phyloP scores from a whole-genome alignment of 2,329 filamentous ascomycete species.

The Diaporthe citri region DNA sequence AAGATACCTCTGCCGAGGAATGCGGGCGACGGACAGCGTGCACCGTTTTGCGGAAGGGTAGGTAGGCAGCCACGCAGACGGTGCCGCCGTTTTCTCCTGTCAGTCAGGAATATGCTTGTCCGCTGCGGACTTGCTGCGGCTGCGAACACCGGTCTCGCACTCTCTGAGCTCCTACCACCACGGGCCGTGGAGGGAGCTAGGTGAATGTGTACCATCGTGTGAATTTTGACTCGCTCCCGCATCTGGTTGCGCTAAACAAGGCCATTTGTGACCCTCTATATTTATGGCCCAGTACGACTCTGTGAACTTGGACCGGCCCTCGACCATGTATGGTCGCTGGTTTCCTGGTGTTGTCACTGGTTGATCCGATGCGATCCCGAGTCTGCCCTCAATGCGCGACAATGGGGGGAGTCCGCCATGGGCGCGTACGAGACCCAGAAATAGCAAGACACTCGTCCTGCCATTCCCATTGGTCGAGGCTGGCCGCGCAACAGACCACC shows the following conservation, averaged over 20 bases:
- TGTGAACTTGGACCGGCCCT: not conserved
- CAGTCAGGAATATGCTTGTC: not conserved
- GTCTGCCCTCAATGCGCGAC: not conserved
- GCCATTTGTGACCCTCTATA: not conserved
- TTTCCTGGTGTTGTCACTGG: not conserved
- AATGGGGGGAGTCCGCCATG: slow-evolving; percentile 10
- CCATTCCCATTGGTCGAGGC: slow-evolving; percentile 6
- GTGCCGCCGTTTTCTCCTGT: not conserved
- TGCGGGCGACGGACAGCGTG: slow-evolving; percentile 9
- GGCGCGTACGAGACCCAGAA: slow-evolving; percentile 16
- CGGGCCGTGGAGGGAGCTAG: slow-evolving; percentile 17
- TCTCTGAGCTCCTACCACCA: slow-evolving; percentile 12
- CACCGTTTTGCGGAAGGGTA: slow-evolving; percentile 23
- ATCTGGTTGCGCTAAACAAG: slow-evolving; percentile 8
- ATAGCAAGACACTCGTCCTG: not conserved
- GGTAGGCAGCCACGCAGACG: slow-evolving; percentile 4
- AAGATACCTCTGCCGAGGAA: slow-evolving; percentile 30
- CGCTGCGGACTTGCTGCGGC: slow-evolving; percentile 1
- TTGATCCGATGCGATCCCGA: not conserved
- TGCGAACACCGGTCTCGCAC: not conserved
- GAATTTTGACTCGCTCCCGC: slow-evolving; percentile 14
- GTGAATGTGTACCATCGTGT: slow-evolving; percentile 16
- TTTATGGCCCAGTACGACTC: slow-evolving; percentile 13
- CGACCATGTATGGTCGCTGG: not conserved
- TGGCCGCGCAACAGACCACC: slow-evolving; percentile 13